Conservation (phyloP, 257 asterid species). For the Thymus mandschuricus region DNA sequence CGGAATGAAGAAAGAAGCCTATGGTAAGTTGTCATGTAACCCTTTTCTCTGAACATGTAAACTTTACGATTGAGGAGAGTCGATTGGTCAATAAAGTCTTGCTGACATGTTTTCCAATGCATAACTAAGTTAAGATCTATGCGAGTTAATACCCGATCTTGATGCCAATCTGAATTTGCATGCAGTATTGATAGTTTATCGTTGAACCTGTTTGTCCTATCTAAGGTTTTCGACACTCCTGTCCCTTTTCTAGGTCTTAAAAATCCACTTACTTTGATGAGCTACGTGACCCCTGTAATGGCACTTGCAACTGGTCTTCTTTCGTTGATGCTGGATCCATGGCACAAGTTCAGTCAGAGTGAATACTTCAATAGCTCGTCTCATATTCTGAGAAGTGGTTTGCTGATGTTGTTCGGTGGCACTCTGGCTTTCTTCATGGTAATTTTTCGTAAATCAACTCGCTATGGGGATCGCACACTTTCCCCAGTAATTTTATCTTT, state of each 20-base stretch:
- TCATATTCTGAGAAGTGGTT: constrained; percentile 77
- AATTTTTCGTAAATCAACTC: not conserved
- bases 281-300: constrained; percentile 96
- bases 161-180: constrained; percentile 6
- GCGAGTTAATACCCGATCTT: not conserved
- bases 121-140: constrained; percentile 5
- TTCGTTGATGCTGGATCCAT: constrained; percentile 90
- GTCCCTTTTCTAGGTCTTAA: constrained; percentile 68
- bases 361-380: constrained; percentile 84
- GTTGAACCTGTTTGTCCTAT: constrained; percentile 21
- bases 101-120: not conserved
- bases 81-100: constrained; percentile 6
- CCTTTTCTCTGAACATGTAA: constrained; percentile 23
- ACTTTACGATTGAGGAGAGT: not conserved
- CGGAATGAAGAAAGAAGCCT: constrained; percentile 84
- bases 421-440: constrained; percentile 98
- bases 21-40: constrained; percentile 63
- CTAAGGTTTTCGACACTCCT: constrained; percentile 27
- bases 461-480: constrained; percentile 10
- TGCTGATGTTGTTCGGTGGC: constrained; percentile 97
- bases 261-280: constrained; percentile 96
- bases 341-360: constrained; percentile 72
- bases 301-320: constrained; percentile 85
- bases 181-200: constrained; percentile 5
- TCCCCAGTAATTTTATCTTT: constrained; percentile 14